Evolutionary conservation across 2,329 filamentous ascomycete genomes (phyloP), one percentile per base, ranked within the genome.

Genomic region (Zasmidium citrigriseum): DNA sequence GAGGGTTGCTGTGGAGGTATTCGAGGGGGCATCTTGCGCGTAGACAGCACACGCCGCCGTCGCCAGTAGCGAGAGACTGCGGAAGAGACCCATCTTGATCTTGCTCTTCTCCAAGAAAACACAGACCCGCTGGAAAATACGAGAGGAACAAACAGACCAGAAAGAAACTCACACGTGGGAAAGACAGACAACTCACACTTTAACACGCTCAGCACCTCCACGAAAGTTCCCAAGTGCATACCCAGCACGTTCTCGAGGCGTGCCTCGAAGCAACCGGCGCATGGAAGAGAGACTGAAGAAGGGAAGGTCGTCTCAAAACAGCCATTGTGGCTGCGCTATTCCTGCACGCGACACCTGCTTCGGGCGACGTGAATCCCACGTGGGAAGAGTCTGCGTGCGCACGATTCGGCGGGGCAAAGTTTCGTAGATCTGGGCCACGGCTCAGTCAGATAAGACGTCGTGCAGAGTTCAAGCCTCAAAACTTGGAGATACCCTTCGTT

Each of bases 1-100:
- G 23, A 65, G 54, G 16, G 63, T 58, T 22, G 49, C 25, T 3
- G 57, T 47, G 10, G 57, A 48, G n/a, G 48, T 46, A n/a, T 46
- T 23, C 24, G 49, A 29, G 41, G 44, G 27, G 27, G 27, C 4
- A 4, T 41, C 12, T 41, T 41, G 34, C 14, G 34, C 34, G 34
- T 41, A 34, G 27, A 7, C 14, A 14, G 27, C 14, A 14, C 27
- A n/a, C n/a, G n/a, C n/a, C n/a, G n/a, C n/a, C n/a, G n/a, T 41
- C 14, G 34, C 34, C 7, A 41, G 16, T 9, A 41, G 34, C 14
- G 34, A 41, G 34, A 41, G 34, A 9, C 12, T 41, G 34, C 18
- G 18, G 7, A n/a, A 41, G 34, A 41, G 34, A 16, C 14, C 4
- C 34, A 41, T 41, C 7, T 9, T 41, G 16, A 16, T n/a, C 18